phyloP scores from a whole-genome alignment of 2,329 filamentous ascomycete species.

The Paracorniculantispora psalliotae region DNA sequence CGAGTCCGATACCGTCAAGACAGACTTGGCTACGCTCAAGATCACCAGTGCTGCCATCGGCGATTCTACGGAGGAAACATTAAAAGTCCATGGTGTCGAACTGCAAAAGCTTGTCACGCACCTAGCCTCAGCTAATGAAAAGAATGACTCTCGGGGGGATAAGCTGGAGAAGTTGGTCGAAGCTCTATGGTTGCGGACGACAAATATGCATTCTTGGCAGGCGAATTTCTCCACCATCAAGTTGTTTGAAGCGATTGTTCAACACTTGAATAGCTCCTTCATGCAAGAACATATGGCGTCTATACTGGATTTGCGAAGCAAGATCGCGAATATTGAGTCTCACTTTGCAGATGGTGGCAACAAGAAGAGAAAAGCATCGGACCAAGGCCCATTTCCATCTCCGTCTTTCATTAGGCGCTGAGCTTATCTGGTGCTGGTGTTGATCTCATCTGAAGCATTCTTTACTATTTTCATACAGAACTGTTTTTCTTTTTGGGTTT shows the following conservation, averaged over 20 bases:
- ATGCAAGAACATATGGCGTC: background rate
- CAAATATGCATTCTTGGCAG: slow-evolving; percentile 40
- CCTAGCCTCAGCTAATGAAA: background rate
- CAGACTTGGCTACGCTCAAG: too few relatives aligned
- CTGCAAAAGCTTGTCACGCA: background rate
- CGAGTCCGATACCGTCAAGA: background rate
- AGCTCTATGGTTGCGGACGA: slow-evolving; percentile 24
- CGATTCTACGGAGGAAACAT: background rate
- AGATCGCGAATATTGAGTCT: background rate
- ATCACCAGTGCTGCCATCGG: background rate
- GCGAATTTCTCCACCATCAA: slow-evolving; percentile 43
- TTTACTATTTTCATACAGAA: background rate
- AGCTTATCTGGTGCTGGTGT: background rate
- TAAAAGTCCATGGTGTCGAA: background rate
- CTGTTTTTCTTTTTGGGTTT: background rate
- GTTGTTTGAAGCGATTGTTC: slow-evolving; percentile 37
- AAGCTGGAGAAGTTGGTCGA: slow-evolving; percentile 26
- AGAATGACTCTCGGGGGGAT: slow-evolving; percentile 16
- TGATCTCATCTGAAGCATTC: too few relatives aligned
- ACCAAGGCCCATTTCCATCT: background rate
- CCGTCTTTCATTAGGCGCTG: background rate
- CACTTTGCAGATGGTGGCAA: background rate
- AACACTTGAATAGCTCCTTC: slow-evolving; percentile 26
- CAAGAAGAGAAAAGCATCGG: background rate
- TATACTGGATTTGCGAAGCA: background rate